A percentile compares a stretch with the other conserved stretches of the same genome.
These are phyloP conservation scores for Candolleomyces eurysporus DNA, from an alignment of 768 basidiomycete species.

Conservation along the genomic window DNA sequence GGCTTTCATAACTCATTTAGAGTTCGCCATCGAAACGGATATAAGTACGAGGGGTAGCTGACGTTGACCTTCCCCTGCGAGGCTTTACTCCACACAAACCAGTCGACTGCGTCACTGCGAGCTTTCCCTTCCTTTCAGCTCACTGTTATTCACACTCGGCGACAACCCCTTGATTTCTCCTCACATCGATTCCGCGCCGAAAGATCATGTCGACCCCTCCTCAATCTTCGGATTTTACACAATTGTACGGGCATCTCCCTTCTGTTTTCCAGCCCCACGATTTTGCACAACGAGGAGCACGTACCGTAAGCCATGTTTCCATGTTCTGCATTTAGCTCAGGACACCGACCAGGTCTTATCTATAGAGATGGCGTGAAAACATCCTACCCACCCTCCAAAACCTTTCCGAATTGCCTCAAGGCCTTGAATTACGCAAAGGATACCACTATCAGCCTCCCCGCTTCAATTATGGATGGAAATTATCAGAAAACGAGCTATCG, in stretches of 20 bases:
- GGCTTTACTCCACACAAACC: no score
- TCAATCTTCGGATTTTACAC: background rate
- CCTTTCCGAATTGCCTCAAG: background rate
- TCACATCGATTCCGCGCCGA: no score
- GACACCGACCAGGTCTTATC: background rate
- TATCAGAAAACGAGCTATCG: background rate
- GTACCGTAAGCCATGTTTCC: background rate
- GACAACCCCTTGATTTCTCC: no score
- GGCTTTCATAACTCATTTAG: no score
- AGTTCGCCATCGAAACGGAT: no score
- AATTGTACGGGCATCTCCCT: constrained; percentile 1
- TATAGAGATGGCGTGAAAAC: background rate
- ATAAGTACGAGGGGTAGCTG: no score
- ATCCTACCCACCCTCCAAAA: background rate
- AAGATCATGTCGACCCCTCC: no score
- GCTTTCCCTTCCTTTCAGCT: no score
- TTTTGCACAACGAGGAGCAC: background rate
- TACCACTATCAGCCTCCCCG: constrained; percentile 4
- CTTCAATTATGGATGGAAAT: constrained; percentile 1
- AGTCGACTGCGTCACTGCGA: no score
- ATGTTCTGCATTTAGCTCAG: no score
- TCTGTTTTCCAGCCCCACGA: background rate
- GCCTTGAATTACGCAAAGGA: constrained; percentile 1
- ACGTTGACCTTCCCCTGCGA: no score
- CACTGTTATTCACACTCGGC: no score